phyloP scores from a whole-genome alignment of 768 basidiomycete species.

The Tricholoma furcatifolium region DNA sequence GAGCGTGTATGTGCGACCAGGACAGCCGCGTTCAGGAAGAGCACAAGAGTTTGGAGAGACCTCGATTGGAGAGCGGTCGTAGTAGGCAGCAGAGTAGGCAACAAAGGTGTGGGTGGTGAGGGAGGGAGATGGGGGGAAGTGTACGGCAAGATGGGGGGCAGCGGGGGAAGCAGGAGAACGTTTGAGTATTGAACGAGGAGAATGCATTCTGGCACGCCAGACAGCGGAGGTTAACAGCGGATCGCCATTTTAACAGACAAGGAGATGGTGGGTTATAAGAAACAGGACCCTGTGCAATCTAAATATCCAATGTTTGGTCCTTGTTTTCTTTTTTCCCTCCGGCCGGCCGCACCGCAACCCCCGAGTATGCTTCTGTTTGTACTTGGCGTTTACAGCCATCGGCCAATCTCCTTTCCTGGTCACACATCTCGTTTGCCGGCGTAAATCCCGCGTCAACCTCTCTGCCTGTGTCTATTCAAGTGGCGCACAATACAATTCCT shows the following conservation, averaged over 20 bases:
- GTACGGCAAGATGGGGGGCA: slow-evolving; percentile 36
- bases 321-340: slow-evolving; percentile 9
- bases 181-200: slow-evolving; percentile 62
- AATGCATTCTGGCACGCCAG: slow-evolving; percentile 22
- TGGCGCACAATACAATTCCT: background rate
- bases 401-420: background rate
- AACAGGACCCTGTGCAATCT: background rate
- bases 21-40: slow-evolving; percentile 77
- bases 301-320: slow-evolving; percentile 18
- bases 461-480: background rate
- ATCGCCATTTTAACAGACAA: slow-evolving; percentile 11
- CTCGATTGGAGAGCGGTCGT: slow-evolving; percentile 81
- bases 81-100: slow-evolving; percentile 57
- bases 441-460: slow-evolving; percentile 16
- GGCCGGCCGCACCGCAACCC: slow-evolving; percentile 8
- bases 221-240: slow-evolving; percentile 16
- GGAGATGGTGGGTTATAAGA: slow-evolving; percentile 11
- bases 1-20: slow-evolving; percentile 64
- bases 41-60: slow-evolving; percentile 72
- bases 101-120: slow-evolving; percentile 46
- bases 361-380: slow-evolving; percentile 4
- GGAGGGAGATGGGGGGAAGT: slow-evolving; percentile 53
- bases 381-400: slow-evolving; percentile 7
- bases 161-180: slow-evolving; percentile 31
- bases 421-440: slow-evolving; percentile 14